Evolutionary conservation across 176 grass and related monocot species (phyloP), one percentile per base, ranked within the genome.

Genomic region (Echinochloa phyllopogon): DNA sequence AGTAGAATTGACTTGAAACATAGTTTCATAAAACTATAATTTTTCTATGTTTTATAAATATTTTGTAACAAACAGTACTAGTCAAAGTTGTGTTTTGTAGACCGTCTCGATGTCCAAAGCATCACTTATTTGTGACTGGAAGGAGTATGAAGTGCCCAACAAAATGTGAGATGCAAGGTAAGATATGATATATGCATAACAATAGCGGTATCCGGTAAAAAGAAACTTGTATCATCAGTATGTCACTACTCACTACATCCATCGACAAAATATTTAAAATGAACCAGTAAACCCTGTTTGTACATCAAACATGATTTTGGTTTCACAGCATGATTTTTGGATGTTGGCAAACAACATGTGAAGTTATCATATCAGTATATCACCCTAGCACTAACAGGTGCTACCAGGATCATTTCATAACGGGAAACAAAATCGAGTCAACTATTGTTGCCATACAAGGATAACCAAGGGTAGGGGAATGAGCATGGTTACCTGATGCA

Each of bases 401-500:
- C 29, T 65, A 15, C 21, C 27, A 77, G 43, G 8, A 82, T 77
- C 27, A 78, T 76, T 78, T 65, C 20, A 55, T 42, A 25, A 24
- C 3, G 25, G 40, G 40, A 69, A 69, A 49, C 25, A 69, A 69
- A 59, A 58, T 8, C 0, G 2, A 87, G 29, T 47, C 50, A 0
- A 42, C 42, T 63, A 5, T 3, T 20, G 51, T 50, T 77, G 44
- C 41, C 53, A 69, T 47, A 47, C 8, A 44, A 75, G 84, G 47
- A 40, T 85, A 88, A 79, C 40, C 13, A 85, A 51, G n/a, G 62
- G 40, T 23, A 86, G 79, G 66, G 49, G 59, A 72, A 78, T 70
- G 13, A 14, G 10, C 56, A 81, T 16, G 51, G 72, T 90, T 86
- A 96, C 96, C 93, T 92, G 93, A 90, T 98, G 96, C 83, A 98